Evolutionary conservation across 305 asterid species (phyloP), one percentile per base, ranked within the genome.

Genomic region (Ilex paraguariensis): DNA sequence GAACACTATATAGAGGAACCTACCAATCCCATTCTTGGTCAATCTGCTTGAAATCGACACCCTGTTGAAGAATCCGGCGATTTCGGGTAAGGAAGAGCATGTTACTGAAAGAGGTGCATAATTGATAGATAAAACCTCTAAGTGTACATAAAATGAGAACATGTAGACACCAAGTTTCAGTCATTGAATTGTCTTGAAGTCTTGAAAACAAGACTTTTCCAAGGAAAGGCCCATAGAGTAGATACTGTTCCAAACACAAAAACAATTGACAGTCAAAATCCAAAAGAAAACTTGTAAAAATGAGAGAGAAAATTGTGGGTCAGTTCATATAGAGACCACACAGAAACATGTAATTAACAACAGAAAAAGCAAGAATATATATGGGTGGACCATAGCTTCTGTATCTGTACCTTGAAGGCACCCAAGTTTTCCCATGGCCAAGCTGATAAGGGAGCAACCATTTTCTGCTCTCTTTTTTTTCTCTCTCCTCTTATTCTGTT

Each of bases 11-110:
- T 21, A 21, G 28, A 21, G 28, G 28, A 21, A 21, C 28, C 42
- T 74, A 91, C 98, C 98, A 91, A 40, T 88, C 70, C 91, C 95
- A 86, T 73, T 91, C 98, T 16, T 54, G 53, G 77, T 91, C 98
- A 70, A 88, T 91, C 84, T 91, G 98, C 49, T 83, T 73, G 63
- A 88, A 91, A 52, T 66, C 94, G 31, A 83, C 80, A 4, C 96
- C 98, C 79, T 76, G 61, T 76, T 84, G 81, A 68, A 74, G 33
- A 71, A 91, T 88, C 21, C 73, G 71, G 7, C 88, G 91, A 65
- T 83, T 91, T 31, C 96, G 84, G 0, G 80, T 85, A 3, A 86
- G 70, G 48, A 88, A 91, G 8, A 86, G 77, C 95, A 85, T 87
- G 67, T 79, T 88, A 76, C 81, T 70, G 67, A 73, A 88, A 67